A percentile compares a stretch with the other conserved stretches of the same genome.
phyloP scores from a whole-genome alignment of 1,139 yeast species.

The Suhomyces maxii region DNA sequence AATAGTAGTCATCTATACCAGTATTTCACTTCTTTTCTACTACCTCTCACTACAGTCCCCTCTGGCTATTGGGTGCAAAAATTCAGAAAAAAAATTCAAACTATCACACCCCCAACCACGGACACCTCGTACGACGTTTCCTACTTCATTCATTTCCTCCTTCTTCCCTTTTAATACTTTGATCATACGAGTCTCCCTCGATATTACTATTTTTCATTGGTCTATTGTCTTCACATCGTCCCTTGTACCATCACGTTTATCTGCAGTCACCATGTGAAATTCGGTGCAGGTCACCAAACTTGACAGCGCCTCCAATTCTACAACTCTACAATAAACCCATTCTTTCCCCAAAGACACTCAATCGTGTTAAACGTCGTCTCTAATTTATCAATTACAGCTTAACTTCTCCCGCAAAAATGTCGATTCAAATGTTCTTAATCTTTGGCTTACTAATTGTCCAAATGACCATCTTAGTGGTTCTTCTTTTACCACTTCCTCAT shows the following conservation, averaged over 20 bases:
- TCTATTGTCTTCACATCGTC: neutral
- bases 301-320: neutral
- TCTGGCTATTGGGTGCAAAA: no score
- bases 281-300: neutral
- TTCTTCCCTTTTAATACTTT: no score
- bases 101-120: no score
- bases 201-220: neutral
- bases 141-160: no score
- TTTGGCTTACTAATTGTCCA: constrained; percentile 50
- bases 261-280: neutral
- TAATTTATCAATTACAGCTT: neutral
- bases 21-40: no score
- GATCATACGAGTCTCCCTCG: no score
- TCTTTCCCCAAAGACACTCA: no score
- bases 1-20: no score
- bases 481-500: constrained; percentile 65
- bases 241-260: neutral
- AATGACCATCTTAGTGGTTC: constrained; percentile 51
- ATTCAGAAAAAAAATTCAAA: no score
- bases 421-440: constrained; percentile 47
- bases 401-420: constrained; percentile 27
- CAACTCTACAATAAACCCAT: no score
- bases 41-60: no score
- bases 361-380: neutral
- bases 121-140: no score